phyloP scores from a whole-genome alignment of 2,329 filamentous ascomycete genomes.

The Trichoderma hamatum region DNA sequence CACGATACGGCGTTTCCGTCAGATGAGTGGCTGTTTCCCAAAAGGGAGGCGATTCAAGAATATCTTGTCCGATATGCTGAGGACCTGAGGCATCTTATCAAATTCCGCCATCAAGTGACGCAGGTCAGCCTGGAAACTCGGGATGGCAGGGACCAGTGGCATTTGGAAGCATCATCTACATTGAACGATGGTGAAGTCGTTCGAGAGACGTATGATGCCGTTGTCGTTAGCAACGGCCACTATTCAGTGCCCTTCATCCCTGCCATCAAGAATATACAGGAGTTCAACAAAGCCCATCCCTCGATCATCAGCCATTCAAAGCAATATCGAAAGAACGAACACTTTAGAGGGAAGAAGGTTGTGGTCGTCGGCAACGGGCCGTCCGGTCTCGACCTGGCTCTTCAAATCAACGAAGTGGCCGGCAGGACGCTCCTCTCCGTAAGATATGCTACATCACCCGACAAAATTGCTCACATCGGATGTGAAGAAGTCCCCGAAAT shows the following conservation, averaged over 20 bases:
- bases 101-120: conserved; percentile 71
- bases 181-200: conserved; percentile 42
- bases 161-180: conserved; percentile 57
- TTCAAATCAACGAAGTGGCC: conserved; percentile 69
- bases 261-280: conserved; percentile 58
- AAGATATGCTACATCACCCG: conserved; percentile 52
- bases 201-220: conserved; percentile 67
- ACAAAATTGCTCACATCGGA: conserved; percentile 48
- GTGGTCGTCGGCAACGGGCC: conserved; percentile 83
- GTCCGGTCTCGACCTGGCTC: conserved; percentile 80
- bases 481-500: conserved; percentile 62
- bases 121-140: conserved; percentile 49
- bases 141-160: conserved; percentile 58
- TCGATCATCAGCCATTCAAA: conserved; percentile 74
- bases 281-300: conserved; percentile 63
- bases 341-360: conserved; percentile 71
- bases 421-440: conserved; percentile 68
- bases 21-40: conserved; percentile 72
- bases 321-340: conserved; percentile 68
- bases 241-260: conserved; percentile 72
- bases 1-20: conserved; percentile 68
- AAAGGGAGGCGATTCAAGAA: conserved; percentile 67
- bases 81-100: conserved; percentile 67
- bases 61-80: conserved; percentile 75
- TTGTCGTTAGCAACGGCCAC: conserved; percentile 76